These are phyloP conservation scores for Raphanus raphanistrum DNA, from an alignment of 345 rosid species.

Conservation along the genomic window DNA sequence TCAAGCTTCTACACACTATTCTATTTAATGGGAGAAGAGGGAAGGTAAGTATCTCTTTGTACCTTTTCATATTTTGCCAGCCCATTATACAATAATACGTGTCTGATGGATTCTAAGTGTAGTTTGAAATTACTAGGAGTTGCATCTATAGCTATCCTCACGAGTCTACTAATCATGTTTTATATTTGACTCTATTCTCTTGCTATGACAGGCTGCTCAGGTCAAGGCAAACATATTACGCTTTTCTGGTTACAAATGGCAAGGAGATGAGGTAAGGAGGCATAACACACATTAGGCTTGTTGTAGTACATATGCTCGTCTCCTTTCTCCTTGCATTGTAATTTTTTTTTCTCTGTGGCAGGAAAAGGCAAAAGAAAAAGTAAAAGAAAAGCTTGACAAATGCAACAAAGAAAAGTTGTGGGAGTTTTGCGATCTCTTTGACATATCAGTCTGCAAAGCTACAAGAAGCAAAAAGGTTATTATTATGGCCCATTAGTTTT, in stretches of 20 bases:
- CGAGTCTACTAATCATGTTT: neutral
- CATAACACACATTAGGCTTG: neutral
- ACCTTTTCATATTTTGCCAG: neutral
- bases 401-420: constrained; percentile 73
- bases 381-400: constrained; percentile 85
- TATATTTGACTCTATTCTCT: constrained; percentile 32
- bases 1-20: constrained; percentile 71
- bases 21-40: constrained; percentile 76
- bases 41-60: constrained; percentile 53
- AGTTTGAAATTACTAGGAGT: too few relatives aligned
- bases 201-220: constrained; percentile 72
- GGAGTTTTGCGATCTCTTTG: constrained; percentile 85
- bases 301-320: neutral
- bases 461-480: constrained; percentile 72
- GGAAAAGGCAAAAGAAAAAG: constrained; percentile 77
- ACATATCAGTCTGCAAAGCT: constrained; percentile 61
- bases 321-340: neutral
- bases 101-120: too few relatives aligned
- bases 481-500: neutral
- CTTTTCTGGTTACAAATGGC: constrained; percentile 95
- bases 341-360: constrained; percentile 37
- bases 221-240: constrained; percentile 75
- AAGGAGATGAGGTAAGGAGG: constrained; percentile 69
- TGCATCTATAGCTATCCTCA: neutral
- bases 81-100: too few relatives aligned